These are phyloP conservation scores for Ogataea thermomethanolica DNA, from an alignment of 805 yeast species.

Conservation along the genomic window DNA sequence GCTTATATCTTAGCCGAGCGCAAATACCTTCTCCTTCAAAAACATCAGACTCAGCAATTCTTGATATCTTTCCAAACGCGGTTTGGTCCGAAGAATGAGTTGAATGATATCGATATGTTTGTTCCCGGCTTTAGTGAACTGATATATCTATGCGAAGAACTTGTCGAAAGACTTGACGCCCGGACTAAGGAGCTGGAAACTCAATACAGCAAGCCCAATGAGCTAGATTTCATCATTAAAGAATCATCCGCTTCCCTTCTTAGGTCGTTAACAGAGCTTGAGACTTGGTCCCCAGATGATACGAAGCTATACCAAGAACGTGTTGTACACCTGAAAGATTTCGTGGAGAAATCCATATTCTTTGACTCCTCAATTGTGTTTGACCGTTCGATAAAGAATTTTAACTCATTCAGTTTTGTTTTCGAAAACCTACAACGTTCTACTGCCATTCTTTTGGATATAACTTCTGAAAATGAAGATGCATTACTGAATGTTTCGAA, in stretches of 20 bases:
- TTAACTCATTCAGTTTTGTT: constrained; percentile 13
- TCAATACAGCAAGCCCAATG: constrained; percentile 46
- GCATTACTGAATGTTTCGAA: constrained; percentile 8
- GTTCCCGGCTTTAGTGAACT: constrained; percentile 21
- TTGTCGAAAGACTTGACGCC: constrained; percentile 34
- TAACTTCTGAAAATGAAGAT: constrained; percentile 17
- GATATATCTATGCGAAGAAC: constrained; percentile 8
- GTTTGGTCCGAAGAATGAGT: constrained; percentile 18
- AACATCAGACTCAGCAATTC: constrained; percentile 30
- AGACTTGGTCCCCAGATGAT: constrained; percentile 52
- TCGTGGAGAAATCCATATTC: constrained; percentile 51
- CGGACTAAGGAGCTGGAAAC: constrained; percentile 53
- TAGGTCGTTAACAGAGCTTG: constrained; percentile 48
- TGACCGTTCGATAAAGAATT: constrained; percentile 42
- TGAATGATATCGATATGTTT: constrained; percentile 16
- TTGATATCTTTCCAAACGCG: constrained; percentile 34
- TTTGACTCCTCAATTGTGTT: constrained; percentile 52
- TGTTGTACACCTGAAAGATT: constrained; percentile 42
- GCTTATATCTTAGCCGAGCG: constrained; percentile 45
- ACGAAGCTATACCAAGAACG: constrained; percentile 39
- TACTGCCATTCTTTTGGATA: constrained; percentile 15
- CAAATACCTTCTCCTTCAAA: constrained; percentile 30
- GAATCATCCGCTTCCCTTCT: constrained; percentile 45
- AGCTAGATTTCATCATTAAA: constrained; percentile 48
- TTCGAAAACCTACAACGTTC: constrained; percentile 12